Evolutionary conservation across 2,329 filamentous ascomycete species (phyloP), one percentile per base, ranked within the genome.

Genomic region (Aspergillus arachidicola): DNA sequence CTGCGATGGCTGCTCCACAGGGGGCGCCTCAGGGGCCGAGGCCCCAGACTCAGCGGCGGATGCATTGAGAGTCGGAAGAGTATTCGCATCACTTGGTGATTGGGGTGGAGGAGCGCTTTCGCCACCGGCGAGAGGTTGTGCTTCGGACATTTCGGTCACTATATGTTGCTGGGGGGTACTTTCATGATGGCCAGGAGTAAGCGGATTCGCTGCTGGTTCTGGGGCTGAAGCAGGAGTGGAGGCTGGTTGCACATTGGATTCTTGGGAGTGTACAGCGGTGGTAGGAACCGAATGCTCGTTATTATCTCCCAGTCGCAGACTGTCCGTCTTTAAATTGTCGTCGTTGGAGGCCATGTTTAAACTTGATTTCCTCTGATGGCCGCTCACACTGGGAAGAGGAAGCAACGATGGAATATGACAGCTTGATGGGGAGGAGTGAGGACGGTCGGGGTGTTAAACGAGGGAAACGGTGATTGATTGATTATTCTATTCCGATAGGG

Each of bases 1-100:
- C 57, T 72, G 68, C 10, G 66, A 65, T n/a, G 69, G 65, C 14
- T 63, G 64, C 46, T 72, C 71, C 3, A 61, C 63, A 16, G 55
- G 68, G n/a, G 62, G 34, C 53, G 66, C 48, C 41, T 62, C 56
- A 53, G 59, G 28, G 59, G 75, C 73, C 16, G 66, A 65, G 62
- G 75, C 73, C 12, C 68, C 66, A 10, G 66, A 62, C 36, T 69
- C 66, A 58, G 67, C 68, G 57, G 69, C 59, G 16, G 70, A 54
- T 34, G 63, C 51, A 57, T 66, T 64, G 11, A 62, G 60, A 19
- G 60, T 23, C n/a, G 65, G 57, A 23, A 60, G 54, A 46, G 62
- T 55, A 30, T 66, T 45, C 45, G 62, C 57, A 32, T 65, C 63
- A 32, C 54, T 63, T n/a, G 66, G 51, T 21, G 67, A 59, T 59